phyloP scores from a whole-genome alignment of 176 grass and related monocot species.

The Aegilops longissima region DNA sequence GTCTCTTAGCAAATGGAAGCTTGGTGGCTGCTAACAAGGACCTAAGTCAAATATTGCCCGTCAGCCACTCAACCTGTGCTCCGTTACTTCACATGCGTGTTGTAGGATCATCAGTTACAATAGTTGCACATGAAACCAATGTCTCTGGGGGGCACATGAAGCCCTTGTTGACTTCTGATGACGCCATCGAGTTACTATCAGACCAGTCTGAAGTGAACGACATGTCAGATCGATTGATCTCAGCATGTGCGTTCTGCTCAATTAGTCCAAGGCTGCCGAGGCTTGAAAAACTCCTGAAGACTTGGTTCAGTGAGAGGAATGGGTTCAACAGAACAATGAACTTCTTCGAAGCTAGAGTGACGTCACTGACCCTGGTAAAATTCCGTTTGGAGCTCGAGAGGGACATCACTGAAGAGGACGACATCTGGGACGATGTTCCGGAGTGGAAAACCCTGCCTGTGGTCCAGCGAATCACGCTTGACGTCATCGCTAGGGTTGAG shows the following conservation, averaged over 20 bases:
- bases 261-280: slow-evolving; percentile 59
- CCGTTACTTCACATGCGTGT: slow-evolving; percentile 59
- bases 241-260: slow-evolving; percentile 65
- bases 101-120: slow-evolving; percentile 56
- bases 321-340: slow-evolving; percentile 41
- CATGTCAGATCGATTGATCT: slow-evolving; percentile 41
- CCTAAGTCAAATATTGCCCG: slow-evolving; percentile 45
- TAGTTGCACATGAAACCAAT: slow-evolving; percentile 46
- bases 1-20: slow-evolving; percentile 74
- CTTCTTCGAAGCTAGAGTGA: slow-evolving; percentile 69
- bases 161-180: slow-evolving; percentile 40
- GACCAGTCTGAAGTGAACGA: slow-evolving; percentile 47
- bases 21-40: slow-evolving; percentile 37
- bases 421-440: slow-evolving; percentile 44
- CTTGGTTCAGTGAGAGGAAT: slow-evolving; percentile 43
- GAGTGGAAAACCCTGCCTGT: slow-evolving; percentile 79
- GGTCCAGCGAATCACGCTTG: slow-evolving; percentile 46
- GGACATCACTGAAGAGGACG: slow-evolving; percentile 55
- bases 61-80: slow-evolving; percentile 56
- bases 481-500: slow-evolving; percentile 64
- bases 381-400: slow-evolving; percentile 74
- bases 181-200: slow-evolving; percentile 56
- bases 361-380: slow-evolving; percentile 51
- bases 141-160: slow-evolving; percentile 34
- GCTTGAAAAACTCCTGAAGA: slow-evolving; percentile 56